Base-by-base conservation (phyloP, 106 monocot species). In the Dioscorea alata region DNA sequence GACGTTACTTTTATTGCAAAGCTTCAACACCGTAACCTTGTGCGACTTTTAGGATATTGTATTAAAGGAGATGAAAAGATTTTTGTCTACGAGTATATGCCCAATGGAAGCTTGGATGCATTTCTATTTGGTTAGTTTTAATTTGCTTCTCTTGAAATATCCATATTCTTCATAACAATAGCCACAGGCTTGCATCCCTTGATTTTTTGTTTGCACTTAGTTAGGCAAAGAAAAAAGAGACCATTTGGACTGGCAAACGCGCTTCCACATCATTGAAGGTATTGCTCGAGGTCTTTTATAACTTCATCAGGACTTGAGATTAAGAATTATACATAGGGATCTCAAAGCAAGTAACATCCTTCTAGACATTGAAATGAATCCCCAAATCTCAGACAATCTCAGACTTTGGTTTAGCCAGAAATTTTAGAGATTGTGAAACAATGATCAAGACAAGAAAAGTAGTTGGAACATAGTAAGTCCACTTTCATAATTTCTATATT, bases 321-420 rank as follows among this genome's bases (percentile, higher is more conserved):
- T 70, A 5, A 54, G 57, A 42, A 56, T 70, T 5, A 76, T 42
- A 6, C 42, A 42, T 10, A 42, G 42, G 42, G 42, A 42, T 42
- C 42, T 42, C 42, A 42, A 42, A 42, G 70, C 69, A 12, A 64
- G 57, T 48, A 76, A 76, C 49, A 64, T 76, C 14, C 48, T 76
- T 10, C 33, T 76, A 8, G 76, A 76, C 59, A 57, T 28, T 13
- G 70, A 63, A 16, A 67, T 78, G 78, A 78, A 72, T 32, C 66
- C 78, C 16, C 72, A 78, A 52, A 78, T 78, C 5, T n/a, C n/a
- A n/a, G n/a, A n/a, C n/a, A n/a, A n/a, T n/a, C n/a, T 72, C 78
- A 23, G 78, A 78, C 33, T 78, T 78, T 59, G 72, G 72, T 15
- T 59, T 72, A 20, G 72, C 78, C 21, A 72, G 60, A 50, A 66